Conservation (phyloP, 2,329 filamentous ascomycete genomes). For the Penicillium sp. region DNA sequence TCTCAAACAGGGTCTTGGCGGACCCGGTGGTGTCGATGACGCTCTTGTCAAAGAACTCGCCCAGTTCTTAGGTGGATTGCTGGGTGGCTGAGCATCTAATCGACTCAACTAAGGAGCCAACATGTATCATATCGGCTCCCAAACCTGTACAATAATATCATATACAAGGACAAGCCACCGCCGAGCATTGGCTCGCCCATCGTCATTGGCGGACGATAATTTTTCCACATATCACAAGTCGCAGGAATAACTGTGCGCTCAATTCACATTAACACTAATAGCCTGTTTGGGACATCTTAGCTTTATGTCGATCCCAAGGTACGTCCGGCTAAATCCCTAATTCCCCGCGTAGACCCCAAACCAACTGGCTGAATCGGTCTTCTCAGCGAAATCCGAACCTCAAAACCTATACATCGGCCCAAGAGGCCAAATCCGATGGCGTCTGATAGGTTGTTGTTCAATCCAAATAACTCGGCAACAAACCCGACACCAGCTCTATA, state of each 20-base stretch:
- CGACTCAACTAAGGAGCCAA: neutral
- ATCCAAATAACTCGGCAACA: neutral
- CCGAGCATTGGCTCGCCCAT: neutral
- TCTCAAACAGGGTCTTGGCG: conserved; percentile 20
- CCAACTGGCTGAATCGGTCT: conserved; percentile 5
- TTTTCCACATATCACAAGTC: conserved; percentile 5
- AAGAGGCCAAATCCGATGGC: neutral
- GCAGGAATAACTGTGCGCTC: neutral
- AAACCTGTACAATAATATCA: conserved; percentile 5
- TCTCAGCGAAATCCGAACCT: conserved; percentile 3
- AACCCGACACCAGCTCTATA: neutral
- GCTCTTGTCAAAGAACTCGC: conserved; percentile 24
- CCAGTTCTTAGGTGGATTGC: conserved; percentile 27
- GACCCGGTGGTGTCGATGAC: conserved; percentile 15
- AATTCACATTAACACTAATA: neutral
- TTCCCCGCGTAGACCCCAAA: neutral
- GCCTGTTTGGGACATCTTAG: neutral
- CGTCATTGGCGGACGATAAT: conserved; percentile 10
- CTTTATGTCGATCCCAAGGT: neutral
- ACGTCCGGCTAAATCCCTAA: conserved; percentile 8
- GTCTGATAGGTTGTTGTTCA: neutral
- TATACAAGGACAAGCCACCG: neutral
- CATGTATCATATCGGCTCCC: conserved; percentile 5
- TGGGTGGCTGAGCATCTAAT: conserved; percentile 21
- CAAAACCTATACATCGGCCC: neutral